Base-by-base conservation (phyloP, 116 monocot species). In the Posidonia oceanica region DNA sequence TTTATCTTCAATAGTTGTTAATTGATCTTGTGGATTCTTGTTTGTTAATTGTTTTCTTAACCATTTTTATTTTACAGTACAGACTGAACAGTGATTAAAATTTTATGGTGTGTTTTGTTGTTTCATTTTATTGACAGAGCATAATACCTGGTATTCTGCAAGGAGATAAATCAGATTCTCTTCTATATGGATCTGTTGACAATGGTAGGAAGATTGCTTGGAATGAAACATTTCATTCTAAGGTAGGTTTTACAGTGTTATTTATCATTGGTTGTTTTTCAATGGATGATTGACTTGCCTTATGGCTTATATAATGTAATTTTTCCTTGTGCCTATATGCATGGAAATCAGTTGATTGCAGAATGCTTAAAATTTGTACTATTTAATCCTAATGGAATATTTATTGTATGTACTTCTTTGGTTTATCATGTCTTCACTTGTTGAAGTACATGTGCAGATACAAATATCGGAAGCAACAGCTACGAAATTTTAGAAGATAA, bases 61-160 rank as follows among this genome's bases (percentile, higher is more conserved):
- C n/a, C 23, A 23, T 2, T 23, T 60, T 60, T 60, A 48, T 12
- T 48, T 48, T 48, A 48, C 12, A 10, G 48, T 10, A 48, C 48
- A 48, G 12, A 10, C 8, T 29, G 48, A 48, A 1, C 12, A 48
- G 7, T 48, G 3, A 48, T 48, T 48, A 12, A 48, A 12, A 12
- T 48, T 66, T 12, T 40, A 42, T 17, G n/a, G 40, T 66, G n/a
- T 51, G 20, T 29, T 54, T 39, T 41, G 22, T 4, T n/a, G 7
- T 11, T 6, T 42, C 66, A n/a, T 66, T 21, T 18, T 66, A 17
- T 66, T 66, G 41, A 17, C 87, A 98, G 98, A 98, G 98, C 75
- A 93, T 98, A 75, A 93, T 93, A 76, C 98, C 98, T 78, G 98
- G 98, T 39, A 98, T 98, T 63, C 84, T 98, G 77, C 93, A 98